Conservation (phyloP, 1,284 basidiomycete genomes). For the Acaromyces ingoldii region DNA sequence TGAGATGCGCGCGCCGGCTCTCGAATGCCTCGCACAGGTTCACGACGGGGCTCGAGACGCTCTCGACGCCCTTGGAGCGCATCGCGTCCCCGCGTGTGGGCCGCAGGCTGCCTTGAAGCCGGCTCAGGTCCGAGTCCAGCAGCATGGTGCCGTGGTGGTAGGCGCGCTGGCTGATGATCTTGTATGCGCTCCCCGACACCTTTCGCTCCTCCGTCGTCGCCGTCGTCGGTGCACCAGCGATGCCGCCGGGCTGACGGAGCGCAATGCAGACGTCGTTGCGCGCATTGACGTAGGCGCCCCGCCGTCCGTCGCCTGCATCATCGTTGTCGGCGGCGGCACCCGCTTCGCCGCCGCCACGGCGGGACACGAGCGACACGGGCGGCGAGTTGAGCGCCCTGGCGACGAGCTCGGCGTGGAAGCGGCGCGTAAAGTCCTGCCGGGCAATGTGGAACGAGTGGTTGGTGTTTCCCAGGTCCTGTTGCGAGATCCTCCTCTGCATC, state of each 20-base stretch:
- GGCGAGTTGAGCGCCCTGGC: slow-evolving; percentile 64
- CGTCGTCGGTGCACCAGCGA: slow-evolving; percentile 69
- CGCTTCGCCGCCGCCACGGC: slow-evolving; percentile 7
- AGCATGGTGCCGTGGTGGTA: slow-evolving; percentile 99
- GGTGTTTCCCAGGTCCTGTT: slow-evolving; percentile 94
- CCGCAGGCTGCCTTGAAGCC: slow-evolving; percentile 30
- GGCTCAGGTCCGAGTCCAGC: slow-evolving; percentile 54
- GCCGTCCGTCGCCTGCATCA: neutral
- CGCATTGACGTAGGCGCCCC: slow-evolving; percentile 64
- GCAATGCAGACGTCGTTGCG: slow-evolving; percentile 66
- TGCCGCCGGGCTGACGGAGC: slow-evolving; percentile 12
- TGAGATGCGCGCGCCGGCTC: slow-evolving; percentile 50
- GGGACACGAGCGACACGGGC: slow-evolving; percentile 9
- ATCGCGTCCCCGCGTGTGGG: slow-evolving; percentile 73
- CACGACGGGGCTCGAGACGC: slow-evolving; percentile 83
- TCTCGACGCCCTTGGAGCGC: slow-evolving; percentile 75
- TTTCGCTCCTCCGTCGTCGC: slow-evolving; percentile 57
- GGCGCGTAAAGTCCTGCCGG: slow-evolving; percentile 71
- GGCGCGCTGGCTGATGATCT: slow-evolving; percentile 81
- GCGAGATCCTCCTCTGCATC: too few relatives aligned
- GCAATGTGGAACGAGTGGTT: slow-evolving; percentile 94
- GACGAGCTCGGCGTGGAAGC: slow-evolving; percentile 72
- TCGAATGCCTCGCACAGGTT: slow-evolving; percentile 66
- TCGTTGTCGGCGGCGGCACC: too few relatives aligned
- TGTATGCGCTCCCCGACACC: slow-evolving; percentile 97